Percentiles rank a stretch among this genome's conserved stretches.
Conservation (phyloP, 306 rosid species). For the Canavalia ensiformis region DNA sequence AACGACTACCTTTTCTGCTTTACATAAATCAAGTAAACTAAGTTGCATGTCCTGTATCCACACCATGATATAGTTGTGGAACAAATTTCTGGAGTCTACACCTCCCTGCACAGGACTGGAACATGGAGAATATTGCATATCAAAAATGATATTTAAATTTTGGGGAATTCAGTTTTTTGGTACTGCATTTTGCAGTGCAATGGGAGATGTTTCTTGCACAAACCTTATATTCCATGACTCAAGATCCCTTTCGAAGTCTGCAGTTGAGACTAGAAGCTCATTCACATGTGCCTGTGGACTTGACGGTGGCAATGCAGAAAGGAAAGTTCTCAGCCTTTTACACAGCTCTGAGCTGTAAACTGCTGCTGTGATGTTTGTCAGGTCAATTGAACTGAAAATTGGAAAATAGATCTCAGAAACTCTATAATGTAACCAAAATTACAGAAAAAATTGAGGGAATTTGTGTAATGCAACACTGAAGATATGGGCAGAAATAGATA, state of each 20-base stretch:
- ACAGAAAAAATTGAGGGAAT: neutral
- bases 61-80: constrained; percentile 88
- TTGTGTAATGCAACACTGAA: neutral
- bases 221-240: constrained; percentile 92
- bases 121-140: constrained; percentile 40
- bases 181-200: constrained; percentile 15
- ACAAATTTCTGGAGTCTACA: constrained; percentile 79
- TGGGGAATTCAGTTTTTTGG: neutral
- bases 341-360: constrained; percentile 88
- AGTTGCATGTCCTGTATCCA: constrained; percentile 98
- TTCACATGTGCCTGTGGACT: constrained; percentile 83
- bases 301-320: constrained; percentile 93
- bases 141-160: constrained; percentile 47
- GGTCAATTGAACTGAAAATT: constrained; percentile 87
- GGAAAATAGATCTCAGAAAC: constrained; percentile 53
- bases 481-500: neutral
- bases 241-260: constrained; percentile 94
- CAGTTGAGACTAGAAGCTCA: constrained; percentile 83
- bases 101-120: constrained; percentile 85
- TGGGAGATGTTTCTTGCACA: constrained; percentile 40
- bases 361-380: constrained; percentile 88
- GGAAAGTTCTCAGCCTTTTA: constrained; percentile 82
- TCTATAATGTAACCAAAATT: constrained; percentile 21
- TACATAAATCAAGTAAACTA: constrained; percentile 81
- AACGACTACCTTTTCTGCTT: constrained; percentile 85